Evolutionary conservation across 768 basidiomycete species (phyloP).

Genomic region (Rhizopogon rudus): DNA sequence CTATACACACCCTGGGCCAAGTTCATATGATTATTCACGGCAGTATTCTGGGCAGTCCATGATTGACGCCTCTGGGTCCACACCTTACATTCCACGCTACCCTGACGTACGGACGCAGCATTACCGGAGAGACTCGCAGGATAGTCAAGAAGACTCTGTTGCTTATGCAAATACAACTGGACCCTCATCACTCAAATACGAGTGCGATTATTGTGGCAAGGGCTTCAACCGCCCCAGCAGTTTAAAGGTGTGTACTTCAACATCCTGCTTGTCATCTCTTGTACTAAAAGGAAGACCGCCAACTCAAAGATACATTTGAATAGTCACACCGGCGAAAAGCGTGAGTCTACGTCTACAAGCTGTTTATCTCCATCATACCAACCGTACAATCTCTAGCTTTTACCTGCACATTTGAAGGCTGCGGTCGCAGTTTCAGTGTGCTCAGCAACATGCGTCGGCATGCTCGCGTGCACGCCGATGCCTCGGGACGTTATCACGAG

Average conservation of each 20-base stretch:
- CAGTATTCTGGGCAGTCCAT: conserved; percentile 8
- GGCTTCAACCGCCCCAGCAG: conserved; percentile 81
- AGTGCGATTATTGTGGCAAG: conserved; percentile 76
- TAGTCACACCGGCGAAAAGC: conserved; percentile 82
- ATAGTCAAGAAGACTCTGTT: conserved; percentile 10
- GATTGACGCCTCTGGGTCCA: conserved; percentile 11
- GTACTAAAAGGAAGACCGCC: conserved; percentile 5
- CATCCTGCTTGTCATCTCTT: not conserved
- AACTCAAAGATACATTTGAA: conserved; percentile 68
- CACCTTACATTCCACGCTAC: conserved; percentile 11
- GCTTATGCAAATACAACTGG: conserved; percentile 11
- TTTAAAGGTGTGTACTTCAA: conserved; percentile 50
- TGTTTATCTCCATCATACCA: conserved; percentile 8
- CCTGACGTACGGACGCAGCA: conserved; percentile 11
- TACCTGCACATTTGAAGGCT: conserved; percentile 66
- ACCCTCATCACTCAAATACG: conserved; percentile 52
- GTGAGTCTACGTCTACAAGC: conserved; percentile 37
- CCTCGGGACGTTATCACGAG: conserved; percentile 29
- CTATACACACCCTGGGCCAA: conserved; percentile 12
- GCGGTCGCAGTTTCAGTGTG: conserved; percentile 80
- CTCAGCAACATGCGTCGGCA: conserved; percentile 88
- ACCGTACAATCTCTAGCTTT: conserved; percentile 45
- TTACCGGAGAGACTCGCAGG: conserved; percentile 15
- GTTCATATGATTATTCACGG: not conserved
- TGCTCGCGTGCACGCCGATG: conserved; percentile 60